phyloP scores from a whole-genome alignment of 1,284 basidiomycete species.

The Cystobasidiaceae sp. region DNA sequence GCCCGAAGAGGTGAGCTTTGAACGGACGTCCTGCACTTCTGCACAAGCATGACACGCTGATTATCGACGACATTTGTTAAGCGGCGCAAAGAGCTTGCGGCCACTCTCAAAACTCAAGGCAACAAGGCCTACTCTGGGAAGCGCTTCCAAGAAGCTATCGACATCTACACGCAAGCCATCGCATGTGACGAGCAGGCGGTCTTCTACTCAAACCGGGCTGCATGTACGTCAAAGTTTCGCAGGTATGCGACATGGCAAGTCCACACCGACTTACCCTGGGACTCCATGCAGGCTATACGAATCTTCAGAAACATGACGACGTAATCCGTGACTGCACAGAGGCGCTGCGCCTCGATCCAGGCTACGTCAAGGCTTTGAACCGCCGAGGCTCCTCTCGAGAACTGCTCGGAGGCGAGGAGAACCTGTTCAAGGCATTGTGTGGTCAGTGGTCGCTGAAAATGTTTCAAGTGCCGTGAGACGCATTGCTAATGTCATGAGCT shows the following conservation, averaged over 20 bases:
- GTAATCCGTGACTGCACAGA: conserved; percentile 88
- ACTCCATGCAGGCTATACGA: conserved; percentile 67
- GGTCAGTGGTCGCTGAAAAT: conserved; percentile 53
- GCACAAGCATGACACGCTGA: neutral
- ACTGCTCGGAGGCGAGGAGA: conserved; percentile 63
- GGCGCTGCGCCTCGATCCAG: conserved; percentile 76
- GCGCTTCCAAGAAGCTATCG: conserved; percentile 69
- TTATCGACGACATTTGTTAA: neutral
- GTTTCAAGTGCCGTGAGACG: neutral
- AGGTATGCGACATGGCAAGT: neutral
- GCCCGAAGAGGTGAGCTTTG: conserved; percentile 10
- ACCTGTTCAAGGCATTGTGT: conserved; percentile 60
- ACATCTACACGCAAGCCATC: conserved; percentile 88
- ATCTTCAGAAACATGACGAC: conserved; percentile 73
- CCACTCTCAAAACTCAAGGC: conserved; percentile 77
- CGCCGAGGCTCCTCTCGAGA: conserved; percentile 83
- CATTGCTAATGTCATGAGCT: neutral
- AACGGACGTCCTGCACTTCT: neutral
- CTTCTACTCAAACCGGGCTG: conserved; percentile 95
- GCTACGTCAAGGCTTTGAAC: conserved; percentile 93
- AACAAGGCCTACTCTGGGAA: conserved; percentile 81
- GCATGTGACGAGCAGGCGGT: conserved; percentile 82
- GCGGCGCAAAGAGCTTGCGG: conserved; percentile 69
- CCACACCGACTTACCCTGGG: too few relatives aligned
- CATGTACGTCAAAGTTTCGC: conserved; percentile 58